Evolutionary conservation across 2,329 filamentous ascomycete genomes (phyloP).

Genomic region (Fusarium albidum): DNA sequence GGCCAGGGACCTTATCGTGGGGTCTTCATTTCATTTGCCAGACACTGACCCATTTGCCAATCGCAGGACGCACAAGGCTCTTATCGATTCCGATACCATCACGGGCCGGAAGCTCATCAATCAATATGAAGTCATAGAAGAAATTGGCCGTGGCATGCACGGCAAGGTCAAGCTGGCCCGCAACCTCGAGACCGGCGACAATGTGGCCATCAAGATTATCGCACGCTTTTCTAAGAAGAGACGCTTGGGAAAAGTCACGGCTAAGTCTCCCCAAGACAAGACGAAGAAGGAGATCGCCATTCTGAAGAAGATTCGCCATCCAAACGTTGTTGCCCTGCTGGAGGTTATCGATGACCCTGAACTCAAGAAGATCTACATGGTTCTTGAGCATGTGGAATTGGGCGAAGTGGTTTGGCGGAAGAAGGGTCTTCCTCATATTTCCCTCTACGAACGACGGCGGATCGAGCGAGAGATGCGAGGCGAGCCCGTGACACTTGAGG

Average conservation of each 20-base stretch:
- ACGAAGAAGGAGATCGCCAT: slow-evolving; percentile 97
- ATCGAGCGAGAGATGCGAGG: slow-evolving; percentile 76
- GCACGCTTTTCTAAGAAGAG: slow-evolving; percentile 93
- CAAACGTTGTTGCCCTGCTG: slow-evolving; percentile 94
- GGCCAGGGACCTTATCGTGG: slow-evolving; percentile 17
- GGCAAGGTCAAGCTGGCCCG: slow-evolving; percentile 97
- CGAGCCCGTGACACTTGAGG: slow-evolving; percentile 65
- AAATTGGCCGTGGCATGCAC: slow-evolving; percentile 94
- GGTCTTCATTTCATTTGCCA: slow-evolving; percentile 15
- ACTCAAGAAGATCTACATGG: slow-evolving; percentile 97
- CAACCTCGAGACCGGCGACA: slow-evolving; percentile 76
- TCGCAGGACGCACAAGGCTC: slow-evolving; percentile 82
- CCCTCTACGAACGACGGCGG: slow-evolving; percentile 80
- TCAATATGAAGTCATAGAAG: slow-evolving; percentile 95
- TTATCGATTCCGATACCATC: slow-evolving; percentile 86
- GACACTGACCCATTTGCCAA: slow-evolving; percentile 27
- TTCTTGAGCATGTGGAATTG: slow-evolving; percentile 92
- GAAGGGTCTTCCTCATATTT: slow-evolving; percentile 84
- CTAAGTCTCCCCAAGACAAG: slow-evolving; percentile 74
- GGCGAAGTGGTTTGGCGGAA: slow-evolving; percentile 96
- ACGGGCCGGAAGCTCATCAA: slow-evolving; percentile 97
- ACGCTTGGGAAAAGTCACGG: slow-evolving; percentile 83
- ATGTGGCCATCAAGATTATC: slow-evolving; percentile 98
- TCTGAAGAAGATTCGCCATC: slow-evolving; percentile 95
- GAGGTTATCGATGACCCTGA: slow-evolving; percentile 98